A percentile compares a stretch with the other conserved stretches of the same genome.
These are phyloP conservation scores for Wallacemonas sp. DNA, from an alignment of 208 protist species.

Conservation along the genomic window DNA sequence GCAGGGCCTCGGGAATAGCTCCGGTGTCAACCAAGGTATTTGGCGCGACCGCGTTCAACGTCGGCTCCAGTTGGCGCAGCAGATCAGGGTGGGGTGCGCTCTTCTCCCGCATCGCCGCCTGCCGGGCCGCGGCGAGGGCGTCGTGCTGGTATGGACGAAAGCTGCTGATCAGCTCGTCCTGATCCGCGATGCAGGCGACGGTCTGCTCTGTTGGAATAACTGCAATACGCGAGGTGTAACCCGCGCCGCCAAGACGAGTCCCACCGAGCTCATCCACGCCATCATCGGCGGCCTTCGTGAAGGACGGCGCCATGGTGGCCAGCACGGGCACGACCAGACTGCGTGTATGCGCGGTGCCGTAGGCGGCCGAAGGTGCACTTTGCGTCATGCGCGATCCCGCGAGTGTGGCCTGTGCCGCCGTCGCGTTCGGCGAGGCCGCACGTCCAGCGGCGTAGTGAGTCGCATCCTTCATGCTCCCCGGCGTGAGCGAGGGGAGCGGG, in stretches of 20 bases:
- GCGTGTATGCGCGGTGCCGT: slow-evolving; percentile 1
- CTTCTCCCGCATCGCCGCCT: slow-evolving; percentile 36
- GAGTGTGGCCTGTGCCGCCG: background rate
- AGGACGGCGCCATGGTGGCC: slow-evolving; percentile 72
- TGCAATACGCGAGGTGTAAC: slow-evolving; percentile 65
- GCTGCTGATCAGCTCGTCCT: slow-evolving; percentile 83
- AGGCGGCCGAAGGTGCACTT: background rate
- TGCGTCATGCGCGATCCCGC: background rate
- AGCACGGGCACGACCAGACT: slow-evolving; percentile 51
- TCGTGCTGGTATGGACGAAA: slow-evolving; percentile 79
- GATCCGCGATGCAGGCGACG: slow-evolving; percentile 61
- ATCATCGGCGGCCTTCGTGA: slow-evolving; percentile 68
- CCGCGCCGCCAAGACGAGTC: slow-evolving; percentile 52
- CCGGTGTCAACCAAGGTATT: slow-evolving; percentile 51
- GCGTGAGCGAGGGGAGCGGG: background rate
- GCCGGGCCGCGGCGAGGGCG: slow-evolving; percentile 45
- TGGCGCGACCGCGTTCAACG: slow-evolving; percentile 30
- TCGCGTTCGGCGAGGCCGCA: too few relatives aligned
- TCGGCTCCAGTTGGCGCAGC: slow-evolving; percentile 51
- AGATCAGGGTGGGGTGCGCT: slow-evolving; percentile 75
- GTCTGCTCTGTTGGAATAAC: slow-evolving; percentile 62
- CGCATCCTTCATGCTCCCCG: background rate
- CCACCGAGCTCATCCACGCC: slow-evolving; percentile 58
- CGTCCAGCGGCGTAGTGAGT: too few relatives aligned
- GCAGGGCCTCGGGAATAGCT: slow-evolving; percentile 43